These are phyloP conservation scores for Hymenochaete sp. DNA, from an alignment of 1,284 basidiomycete genomes.

Conservation along the genomic window DNA sequence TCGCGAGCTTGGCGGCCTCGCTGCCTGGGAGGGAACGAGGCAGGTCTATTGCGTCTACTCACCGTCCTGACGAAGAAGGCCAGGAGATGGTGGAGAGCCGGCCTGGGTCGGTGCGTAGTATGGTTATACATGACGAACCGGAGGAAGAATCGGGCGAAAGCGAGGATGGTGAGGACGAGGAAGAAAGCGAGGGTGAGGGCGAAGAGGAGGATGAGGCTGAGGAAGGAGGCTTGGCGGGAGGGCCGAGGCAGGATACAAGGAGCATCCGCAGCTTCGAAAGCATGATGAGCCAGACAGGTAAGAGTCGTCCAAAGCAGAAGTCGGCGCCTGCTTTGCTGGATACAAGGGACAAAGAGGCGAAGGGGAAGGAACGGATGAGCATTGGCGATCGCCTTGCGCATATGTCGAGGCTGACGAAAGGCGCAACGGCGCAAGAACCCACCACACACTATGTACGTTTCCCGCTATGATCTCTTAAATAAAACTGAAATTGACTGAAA, in stretches of 20 bases:
- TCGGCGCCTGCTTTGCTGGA: neutral
- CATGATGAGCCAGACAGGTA: slow-evolving; percentile 54
- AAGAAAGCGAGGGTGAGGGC: slow-evolving; percentile 37
- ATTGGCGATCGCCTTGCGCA: slow-evolving; percentile 69
- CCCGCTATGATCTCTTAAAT: neutral
- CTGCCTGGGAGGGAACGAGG: slow-evolving; percentile 36
- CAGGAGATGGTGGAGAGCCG: slow-evolving; percentile 57
- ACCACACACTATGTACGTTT: slow-evolving; percentile 18
- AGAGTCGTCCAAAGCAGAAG: slow-evolving; percentile 23
- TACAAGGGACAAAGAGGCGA: slow-evolving; percentile 24
- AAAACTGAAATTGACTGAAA: slow-evolving; percentile 6
- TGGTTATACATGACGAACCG: slow-evolving; percentile 27
- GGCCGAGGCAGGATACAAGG: slow-evolving; percentile 42
- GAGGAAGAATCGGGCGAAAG: slow-evolving; percentile 21
- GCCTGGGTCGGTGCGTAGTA: slow-evolving; percentile 43
- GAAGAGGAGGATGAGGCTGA: slow-evolving; percentile 54
- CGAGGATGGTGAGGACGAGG: slow-evolving; percentile 31
- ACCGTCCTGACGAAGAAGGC: slow-evolving; percentile 37
- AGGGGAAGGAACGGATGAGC: slow-evolving; percentile 41
- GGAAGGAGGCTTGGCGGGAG: slow-evolving; percentile 28
- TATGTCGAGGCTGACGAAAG: slow-evolving; percentile 50
- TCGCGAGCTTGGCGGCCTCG: slow-evolving; percentile 67
- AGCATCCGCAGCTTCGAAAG: slow-evolving; percentile 78
- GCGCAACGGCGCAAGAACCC: slow-evolving; percentile 29
- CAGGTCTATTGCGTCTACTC: slow-evolving; percentile 22